A percentile compares a stretch with the other conserved stretches of the same genome.
Conservation (phyloP, 169 alveolate species). For the Plasmodium inui region DNA sequence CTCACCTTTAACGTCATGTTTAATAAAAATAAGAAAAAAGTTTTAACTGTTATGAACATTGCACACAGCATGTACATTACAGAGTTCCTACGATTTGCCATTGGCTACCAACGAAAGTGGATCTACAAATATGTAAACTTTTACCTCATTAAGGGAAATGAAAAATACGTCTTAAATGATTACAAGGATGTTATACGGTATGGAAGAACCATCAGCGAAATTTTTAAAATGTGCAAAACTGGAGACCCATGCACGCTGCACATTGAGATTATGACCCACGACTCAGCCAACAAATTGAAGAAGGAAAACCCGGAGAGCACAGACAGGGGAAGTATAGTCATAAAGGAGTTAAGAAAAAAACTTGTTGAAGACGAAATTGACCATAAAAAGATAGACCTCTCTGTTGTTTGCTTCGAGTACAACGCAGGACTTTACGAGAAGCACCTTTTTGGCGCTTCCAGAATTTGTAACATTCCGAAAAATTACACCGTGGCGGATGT, state of each 20-base stretch:
- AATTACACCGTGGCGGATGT: slow-evolving; percentile 68
- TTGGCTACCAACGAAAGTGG: slow-evolving; percentile 76
- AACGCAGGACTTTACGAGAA: slow-evolving; percentile 61
- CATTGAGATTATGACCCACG: slow-evolving; percentile 12
- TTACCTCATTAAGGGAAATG: slow-evolving; percentile 41
- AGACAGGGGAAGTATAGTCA: not conserved
- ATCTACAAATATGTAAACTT: slow-evolving; percentile 50
- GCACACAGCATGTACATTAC: slow-evolving; percentile 61
- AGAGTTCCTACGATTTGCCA: slow-evolving; percentile 36
- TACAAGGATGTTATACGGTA: slow-evolving; percentile 7
- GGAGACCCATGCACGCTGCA: slow-evolving; percentile 38
- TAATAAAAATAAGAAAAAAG: slow-evolving; percentile 13
- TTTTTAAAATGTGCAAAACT: slow-evolving; percentile 38
- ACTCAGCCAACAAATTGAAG: not conserved
- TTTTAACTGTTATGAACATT: slow-evolving; percentile 37
- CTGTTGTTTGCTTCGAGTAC: slow-evolving; percentile 39
- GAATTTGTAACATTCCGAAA: slow-evolving; percentile 67
- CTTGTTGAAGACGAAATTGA: slow-evolving; percentile 8
- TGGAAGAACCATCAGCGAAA: slow-evolving; percentile 54
- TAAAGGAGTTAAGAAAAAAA: slow-evolving; percentile 29
- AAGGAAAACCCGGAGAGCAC: not conserved
- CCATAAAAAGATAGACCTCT: slow-evolving; percentile 13
- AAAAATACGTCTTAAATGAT: slow-evolving; percentile 37
- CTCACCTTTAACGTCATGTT: slow-evolving; percentile 17
- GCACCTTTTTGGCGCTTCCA: slow-evolving; percentile 50